A percentile compares a stretch with the other conserved stretches of the same genome.
Conservation (phyloP, 345 rosid genomes). For the Gossypium bickii region DNA sequence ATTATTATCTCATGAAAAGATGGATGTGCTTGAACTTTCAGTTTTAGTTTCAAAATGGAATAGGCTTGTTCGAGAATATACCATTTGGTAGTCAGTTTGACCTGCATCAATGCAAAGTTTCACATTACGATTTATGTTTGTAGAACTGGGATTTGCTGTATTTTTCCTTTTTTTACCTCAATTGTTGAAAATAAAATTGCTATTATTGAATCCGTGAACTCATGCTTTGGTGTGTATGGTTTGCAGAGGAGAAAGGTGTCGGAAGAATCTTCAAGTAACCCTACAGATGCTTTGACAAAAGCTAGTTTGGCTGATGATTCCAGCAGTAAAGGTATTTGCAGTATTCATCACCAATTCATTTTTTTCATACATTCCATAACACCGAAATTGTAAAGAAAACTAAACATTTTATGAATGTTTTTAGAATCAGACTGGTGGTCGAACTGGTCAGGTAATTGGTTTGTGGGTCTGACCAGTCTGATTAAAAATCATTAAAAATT, state of each 20-base stretch:
- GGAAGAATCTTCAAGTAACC: conserved; percentile 39
- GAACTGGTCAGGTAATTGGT: too few relatives aligned
- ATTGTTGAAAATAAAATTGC: not conserved
- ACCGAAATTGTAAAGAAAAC: too few relatives aligned
- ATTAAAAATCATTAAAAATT: too few relatives aligned
- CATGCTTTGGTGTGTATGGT: not conserved
- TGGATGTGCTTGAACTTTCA: not conserved
- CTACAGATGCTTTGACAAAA: conserved; percentile 47
- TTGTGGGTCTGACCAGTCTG: too few relatives aligned
- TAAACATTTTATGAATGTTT: too few relatives aligned
- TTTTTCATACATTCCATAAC: not conserved
- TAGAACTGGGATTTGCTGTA: not conserved
- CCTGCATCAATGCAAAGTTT: not conserved
- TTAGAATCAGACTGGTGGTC: too few relatives aligned
- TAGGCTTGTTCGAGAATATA: not conserved
- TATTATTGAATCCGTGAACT: not conserved
- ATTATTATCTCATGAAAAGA: too few relatives aligned
- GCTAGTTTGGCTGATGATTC: conserved; percentile 17
- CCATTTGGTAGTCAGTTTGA: not conserved
- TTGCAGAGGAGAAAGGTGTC: conserved; percentile 54
- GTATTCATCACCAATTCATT: not conserved
- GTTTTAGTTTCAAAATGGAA: not conserved
- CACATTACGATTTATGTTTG: conserved; percentile 7
- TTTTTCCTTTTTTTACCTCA: conserved; percentile 11
- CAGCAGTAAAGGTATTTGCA: conserved; percentile 32